A percentile compares a stretch with the other conserved stretches of the same genome.
Conservation (phyloP, 768 basidiomycete genomes). For the Pleurotus salmoneostramineus region DNA sequence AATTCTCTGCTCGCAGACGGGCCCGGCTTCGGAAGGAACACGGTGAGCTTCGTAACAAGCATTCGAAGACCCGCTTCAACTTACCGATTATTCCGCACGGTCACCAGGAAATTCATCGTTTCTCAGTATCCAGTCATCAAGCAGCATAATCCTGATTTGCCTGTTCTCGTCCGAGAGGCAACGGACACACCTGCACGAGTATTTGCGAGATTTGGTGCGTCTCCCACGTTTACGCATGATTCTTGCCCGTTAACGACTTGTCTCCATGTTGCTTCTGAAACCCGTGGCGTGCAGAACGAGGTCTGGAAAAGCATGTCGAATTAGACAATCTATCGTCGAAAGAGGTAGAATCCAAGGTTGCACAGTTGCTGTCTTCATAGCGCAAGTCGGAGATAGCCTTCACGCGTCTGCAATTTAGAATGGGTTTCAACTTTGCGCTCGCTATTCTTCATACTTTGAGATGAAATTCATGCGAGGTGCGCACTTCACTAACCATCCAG, state of each 20-base stretch:
- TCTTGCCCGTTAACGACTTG: not conserved
- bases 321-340: slow-evolving; percentile 69
- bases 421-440: slow-evolving; percentile 13
- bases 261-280: slow-evolving; percentile 8
- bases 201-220: slow-evolving; percentile 84
- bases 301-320: slow-evolving; percentile 77
- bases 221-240: slow-evolving; percentile 6
- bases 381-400: slow-evolving; percentile 3
- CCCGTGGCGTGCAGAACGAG: slow-evolving; percentile 50
- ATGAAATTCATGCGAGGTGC: not conserved
- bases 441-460: slow-evolving; percentile 11
- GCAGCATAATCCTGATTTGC: slow-evolving; percentile 83
- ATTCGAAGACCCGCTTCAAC: no score
- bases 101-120: slow-evolving; percentile 71
- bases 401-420: slow-evolving; percentile 11
- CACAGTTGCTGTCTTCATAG: slow-evolving; percentile 53
- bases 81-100: no score
- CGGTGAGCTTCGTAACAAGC: slow-evolving; percentile 42
- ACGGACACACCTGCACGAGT: slow-evolving; percentile 74
- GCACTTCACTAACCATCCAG: not conserved
- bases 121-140: slow-evolving; percentile 74
- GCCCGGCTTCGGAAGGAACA: slow-evolving; percentile 73
- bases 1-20: slow-evolving; percentile 75
- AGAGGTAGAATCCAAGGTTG: slow-evolving; percentile 70
- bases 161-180: slow-evolving; percentile 78